These are phyloP conservation scores for Ustilago crameri DNA, from an alignment of 1,284 basidiomycete species.

Conservation along the genomic window DNA sequence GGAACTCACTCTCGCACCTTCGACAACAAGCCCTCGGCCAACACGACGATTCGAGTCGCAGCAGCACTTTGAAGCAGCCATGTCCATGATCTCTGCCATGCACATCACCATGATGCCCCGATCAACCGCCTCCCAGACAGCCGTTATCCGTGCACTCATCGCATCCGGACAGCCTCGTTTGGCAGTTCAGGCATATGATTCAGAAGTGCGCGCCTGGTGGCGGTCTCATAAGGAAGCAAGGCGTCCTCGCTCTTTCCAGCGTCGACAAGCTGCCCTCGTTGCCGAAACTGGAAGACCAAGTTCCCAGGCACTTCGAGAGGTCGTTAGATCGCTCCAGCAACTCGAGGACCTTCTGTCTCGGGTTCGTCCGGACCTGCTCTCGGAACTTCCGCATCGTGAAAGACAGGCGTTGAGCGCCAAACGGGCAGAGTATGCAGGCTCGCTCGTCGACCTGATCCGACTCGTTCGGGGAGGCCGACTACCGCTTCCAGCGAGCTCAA, in stretches of 20 bases:
- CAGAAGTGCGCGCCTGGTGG: slow-evolving; percentile 43
- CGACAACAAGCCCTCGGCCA: slow-evolving; percentile 17
- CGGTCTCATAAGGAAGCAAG: slow-evolving; percentile 18
- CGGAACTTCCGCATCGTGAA: slow-evolving; percentile 14
- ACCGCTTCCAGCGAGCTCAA: slow-evolving; percentile 21
- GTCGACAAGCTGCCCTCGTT: slow-evolving; percentile 25
- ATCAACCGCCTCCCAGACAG: slow-evolving; percentile 20
- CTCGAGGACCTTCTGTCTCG: slow-evolving; percentile 18
- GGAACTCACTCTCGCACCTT: slow-evolving; percentile 26
- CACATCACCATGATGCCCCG: slow-evolving; percentile 18
- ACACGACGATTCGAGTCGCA: slow-evolving; percentile 23
- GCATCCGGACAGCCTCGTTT: slow-evolving; percentile 12
- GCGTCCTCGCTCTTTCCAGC: slow-evolving; percentile 8
- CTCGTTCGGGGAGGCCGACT: slow-evolving; percentile 20
- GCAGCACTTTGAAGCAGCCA: slow-evolving; percentile 20
- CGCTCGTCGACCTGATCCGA: slow-evolving; percentile 31
- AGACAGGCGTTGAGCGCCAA: slow-evolving; percentile 16
- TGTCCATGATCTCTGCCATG: slow-evolving; percentile 25
- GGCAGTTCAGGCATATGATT: slow-evolving; percentile 24
- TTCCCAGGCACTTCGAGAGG: slow-evolving; percentile 26
- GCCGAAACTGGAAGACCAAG: slow-evolving; percentile 30
- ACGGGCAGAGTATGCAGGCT: slow-evolving; percentile 29
- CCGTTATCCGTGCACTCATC: slow-evolving; percentile 31
- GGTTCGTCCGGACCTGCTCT: slow-evolving; percentile 16
- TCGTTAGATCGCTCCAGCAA: slow-evolving; percentile 21